Evolutionary conservation across 2,329 filamentous ascomycete genomes (phyloP).

Genomic region (Colletotrichum lini): DNA sequence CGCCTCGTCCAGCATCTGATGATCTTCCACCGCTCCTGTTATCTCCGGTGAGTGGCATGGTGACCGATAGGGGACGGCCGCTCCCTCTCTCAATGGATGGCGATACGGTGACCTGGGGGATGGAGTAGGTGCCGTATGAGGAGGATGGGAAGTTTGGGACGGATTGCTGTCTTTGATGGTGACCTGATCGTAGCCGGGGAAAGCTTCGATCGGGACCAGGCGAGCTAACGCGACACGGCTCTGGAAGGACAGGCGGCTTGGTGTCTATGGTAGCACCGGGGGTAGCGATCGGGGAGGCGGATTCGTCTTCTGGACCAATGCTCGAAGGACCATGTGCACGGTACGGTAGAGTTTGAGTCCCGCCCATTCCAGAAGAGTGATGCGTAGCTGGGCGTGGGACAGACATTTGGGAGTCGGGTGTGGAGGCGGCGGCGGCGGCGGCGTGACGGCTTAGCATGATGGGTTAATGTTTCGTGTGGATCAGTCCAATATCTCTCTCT

Average conservation of each 20-base stretch:
- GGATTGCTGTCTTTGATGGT: constrained; percentile 55
- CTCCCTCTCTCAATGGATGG: constrained; percentile 48
- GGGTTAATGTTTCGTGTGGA: constrained; percentile 54
- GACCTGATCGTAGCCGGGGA: constrained; percentile 39
- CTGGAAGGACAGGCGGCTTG: constrained; percentile 38
- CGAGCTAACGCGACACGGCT: constrained; percentile 26
- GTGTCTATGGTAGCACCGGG: constrained; percentile 28
- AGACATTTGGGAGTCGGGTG: constrained; percentile 46
- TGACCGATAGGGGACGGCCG: constrained; percentile 46
- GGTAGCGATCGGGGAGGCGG: constrained; percentile 32
- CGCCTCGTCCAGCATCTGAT: constrained; percentile 47
- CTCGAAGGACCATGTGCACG: constrained; percentile 37
- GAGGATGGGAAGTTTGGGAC: constrained; percentile 53
- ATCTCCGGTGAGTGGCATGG: constrained; percentile 62
- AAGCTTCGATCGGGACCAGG: constrained; percentile 27
- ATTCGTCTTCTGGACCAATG: constrained; percentile 25
- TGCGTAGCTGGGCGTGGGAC: constrained; percentile 40
- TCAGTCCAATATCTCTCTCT: constrained; percentile 44
- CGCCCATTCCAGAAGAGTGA: constrained; percentile 34
- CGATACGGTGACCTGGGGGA: constrained; percentile 35
- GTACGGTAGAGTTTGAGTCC: constrained; percentile 31
- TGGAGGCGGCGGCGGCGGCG: constrained; percentile 45
- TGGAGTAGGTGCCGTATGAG: constrained; percentile 46
- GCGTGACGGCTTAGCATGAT: constrained; percentile 54
- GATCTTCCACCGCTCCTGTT: constrained; percentile 49